Percentiles rank a stretch among this genome's conserved stretches.
phyloP scores from a whole-genome alignment of 129 eudicot species.

The Kitagawia praeruptora region DNA sequence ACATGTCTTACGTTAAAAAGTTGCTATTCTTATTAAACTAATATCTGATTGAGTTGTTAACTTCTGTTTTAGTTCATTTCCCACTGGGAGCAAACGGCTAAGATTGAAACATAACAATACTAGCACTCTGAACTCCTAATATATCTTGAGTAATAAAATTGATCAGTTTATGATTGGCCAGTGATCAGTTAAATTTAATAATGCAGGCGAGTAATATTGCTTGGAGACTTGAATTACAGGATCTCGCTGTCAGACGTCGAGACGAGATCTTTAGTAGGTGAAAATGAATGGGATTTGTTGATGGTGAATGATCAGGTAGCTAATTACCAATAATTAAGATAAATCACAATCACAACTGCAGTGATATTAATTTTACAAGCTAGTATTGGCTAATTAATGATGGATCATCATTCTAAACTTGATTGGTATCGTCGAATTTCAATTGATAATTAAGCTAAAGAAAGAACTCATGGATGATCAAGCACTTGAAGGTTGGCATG shows the following conservation, averaged over 20 bases:
- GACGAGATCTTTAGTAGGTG: slow-evolving; percentile 9
- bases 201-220: slow-evolving; percentile 17
- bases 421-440: not conserved
- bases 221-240: slow-evolving; percentile 18
- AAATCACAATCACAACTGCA: not conserved
- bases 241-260: slow-evolving; percentile 7
- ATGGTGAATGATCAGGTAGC: slow-evolving; percentile 17
- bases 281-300: slow-evolving; percentile 9
- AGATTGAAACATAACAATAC: not conserved
- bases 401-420: not conserved
- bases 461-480: slow-evolving; percentile 11
- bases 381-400: not conserved
- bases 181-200: not conserved
- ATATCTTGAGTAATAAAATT: not conserved
- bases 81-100: not conserved
- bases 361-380: not conserved
- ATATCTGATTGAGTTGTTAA: not conserved
- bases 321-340: not conserved
- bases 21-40: not conserved
- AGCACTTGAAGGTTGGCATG: slow-evolving; percentile 19
- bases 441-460: slow-evolving; percentile 12
- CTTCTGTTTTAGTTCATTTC: not conserved
- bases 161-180: not conserved
- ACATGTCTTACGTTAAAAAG: not conserved
- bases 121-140: not conserved